Conservation (phyloP, 1,284 basidiomycete genomes). For the Puccinia horiana region DNA sequence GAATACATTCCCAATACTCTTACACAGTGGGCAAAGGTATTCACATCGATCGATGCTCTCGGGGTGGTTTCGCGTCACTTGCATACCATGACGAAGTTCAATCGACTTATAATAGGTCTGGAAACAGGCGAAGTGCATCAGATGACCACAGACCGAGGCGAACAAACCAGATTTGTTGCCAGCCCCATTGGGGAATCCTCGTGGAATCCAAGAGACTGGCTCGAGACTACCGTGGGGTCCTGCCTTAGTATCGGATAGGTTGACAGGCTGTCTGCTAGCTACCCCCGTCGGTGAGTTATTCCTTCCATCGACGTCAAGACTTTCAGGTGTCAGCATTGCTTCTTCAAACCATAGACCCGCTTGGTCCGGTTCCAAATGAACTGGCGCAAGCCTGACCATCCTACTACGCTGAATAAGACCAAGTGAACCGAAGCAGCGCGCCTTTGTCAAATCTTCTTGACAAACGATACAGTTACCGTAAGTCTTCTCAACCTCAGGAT, state of each 20-base stretch:
- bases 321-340: constrained; percentile 67
- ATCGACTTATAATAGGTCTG: constrained; percentile 84
- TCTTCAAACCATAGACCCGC: constrained; percentile 73
- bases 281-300: constrained; percentile 56
- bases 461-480: constrained; percentile 96
- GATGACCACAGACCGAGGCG: constrained; percentile 87
- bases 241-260: constrained; percentile 61
- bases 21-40: constrained; percentile 97
- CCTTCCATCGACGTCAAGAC: constrained; percentile 65
- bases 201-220: constrained; percentile 62
- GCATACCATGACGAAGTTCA: constrained; percentile 80
- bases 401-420: constrained; percentile 86
- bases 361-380: constrained; percentile 60
- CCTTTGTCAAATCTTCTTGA: constrained; percentile 81
- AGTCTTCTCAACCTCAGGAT: constrained; percentile 59
- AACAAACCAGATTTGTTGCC: constrained; percentile 81
- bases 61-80: constrained; percentile 90
- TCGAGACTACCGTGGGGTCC: constrained; percentile 59
- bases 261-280: constrained; percentile 55
- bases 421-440: constrained; percentile 81
- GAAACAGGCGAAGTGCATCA: constrained; percentile 97
- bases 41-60: constrained; percentile 89
- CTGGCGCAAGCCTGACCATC: constrained; percentile 75
- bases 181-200: constrained; percentile 69
- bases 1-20: constrained; percentile 90